phyloP scores from a whole-genome alignment of 2,329 filamentous ascomycete genomes.

The Fusarium xylarioides region DNA sequence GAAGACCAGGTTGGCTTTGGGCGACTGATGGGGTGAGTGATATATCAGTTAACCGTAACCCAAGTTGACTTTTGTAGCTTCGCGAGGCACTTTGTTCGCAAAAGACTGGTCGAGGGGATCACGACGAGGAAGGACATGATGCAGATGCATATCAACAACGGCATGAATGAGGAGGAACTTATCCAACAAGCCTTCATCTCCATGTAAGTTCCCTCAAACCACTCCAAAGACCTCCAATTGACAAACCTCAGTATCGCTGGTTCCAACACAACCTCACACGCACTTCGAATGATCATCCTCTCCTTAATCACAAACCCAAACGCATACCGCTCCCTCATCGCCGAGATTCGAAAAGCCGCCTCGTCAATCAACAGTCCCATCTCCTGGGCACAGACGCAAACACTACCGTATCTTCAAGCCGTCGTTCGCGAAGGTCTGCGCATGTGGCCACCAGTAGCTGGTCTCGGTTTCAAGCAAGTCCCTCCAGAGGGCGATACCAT shows the following conservation, averaged over 20 bases:
- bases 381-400: conserved; percentile 58
- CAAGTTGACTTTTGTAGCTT: conserved; percentile 11
- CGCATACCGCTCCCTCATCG: conserved; percentile 51
- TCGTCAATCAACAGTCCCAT: conserved; percentile 50
- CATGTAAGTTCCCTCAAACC: conserved; percentile 41
- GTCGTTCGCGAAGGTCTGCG: conserved; percentile 66
- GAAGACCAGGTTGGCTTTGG: conserved; percentile 52
- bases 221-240: background rate
- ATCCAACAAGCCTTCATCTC: conserved; percentile 52
- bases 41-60: fast-evolving
- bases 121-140: conserved; percentile 49
- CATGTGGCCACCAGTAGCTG: conserved; percentile 63
- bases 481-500: conserved; percentile 62
- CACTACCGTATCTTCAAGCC: conserved; percentile 63
- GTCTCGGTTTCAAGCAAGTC: conserved; percentile 62
- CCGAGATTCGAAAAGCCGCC: conserved; percentile 56
- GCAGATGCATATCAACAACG: conserved; percentile 51
- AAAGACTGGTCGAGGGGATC: conserved; percentile 30
- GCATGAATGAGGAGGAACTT: conserved; percentile 49
- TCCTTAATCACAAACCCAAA: conserved; percentile 57
- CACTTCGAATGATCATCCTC: conserved; percentile 61
- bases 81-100: conserved; percentile 35
- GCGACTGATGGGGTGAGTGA: conserved; percentile 49
- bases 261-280: conserved; percentile 67
- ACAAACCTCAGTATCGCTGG: conserved; percentile 59